Base-by-base conservation (phyloP, 1,284 basidiomycete genomes). In the Termitomyces sp. region DNA sequence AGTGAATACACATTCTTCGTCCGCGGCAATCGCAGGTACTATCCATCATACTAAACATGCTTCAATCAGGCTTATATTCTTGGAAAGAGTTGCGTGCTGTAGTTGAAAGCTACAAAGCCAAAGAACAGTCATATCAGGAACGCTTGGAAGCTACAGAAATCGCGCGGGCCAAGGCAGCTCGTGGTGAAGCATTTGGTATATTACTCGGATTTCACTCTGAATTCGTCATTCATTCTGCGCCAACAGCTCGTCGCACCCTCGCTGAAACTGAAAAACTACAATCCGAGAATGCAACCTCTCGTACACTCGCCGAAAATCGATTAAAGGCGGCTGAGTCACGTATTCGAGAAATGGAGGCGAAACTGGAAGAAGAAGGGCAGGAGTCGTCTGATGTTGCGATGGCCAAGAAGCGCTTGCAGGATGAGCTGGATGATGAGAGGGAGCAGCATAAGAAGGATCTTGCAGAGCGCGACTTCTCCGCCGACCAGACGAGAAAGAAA, bases 401-500 rank as follows among this genome's bases (percentile, higher is more conserved):
- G 10, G 75, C 88, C 24, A 78, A 83, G 39, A 81, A 84, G 54
- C 79, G 85, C 28, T 73, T 91, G 21, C 76, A 81, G 1, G 86
- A 86, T 58, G 86, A 87, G 64, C 76, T 91, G 65, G 86, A 90
- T 60, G 85, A 88, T 58, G 87, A 90, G 67, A 80, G 87, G 57
- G 82, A 86, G 58, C 84, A 84, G 55, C 84, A 91, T 65, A 81
- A 84, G 64, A 85, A 90, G 62, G 88, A 91, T 59, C 77, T 91
- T 26, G 75, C 80, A 10, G 88, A 90, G 57, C 80, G 88, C 12
- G 89, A 92, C 67, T 89, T 90, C 64, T 74, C 84, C 12, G 78
- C 83, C 41, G 85, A 90, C 61, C 87, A 90, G 66, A 90, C 87
- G 1, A 81, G 88, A 56, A 88, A 90, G 74, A 91, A 90, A 67